Percentiles rank a stretch among this genome's conserved stretches.
Conservation (phyloP, 441 rosid species). For the Theobroma grandiflorum region DNA sequence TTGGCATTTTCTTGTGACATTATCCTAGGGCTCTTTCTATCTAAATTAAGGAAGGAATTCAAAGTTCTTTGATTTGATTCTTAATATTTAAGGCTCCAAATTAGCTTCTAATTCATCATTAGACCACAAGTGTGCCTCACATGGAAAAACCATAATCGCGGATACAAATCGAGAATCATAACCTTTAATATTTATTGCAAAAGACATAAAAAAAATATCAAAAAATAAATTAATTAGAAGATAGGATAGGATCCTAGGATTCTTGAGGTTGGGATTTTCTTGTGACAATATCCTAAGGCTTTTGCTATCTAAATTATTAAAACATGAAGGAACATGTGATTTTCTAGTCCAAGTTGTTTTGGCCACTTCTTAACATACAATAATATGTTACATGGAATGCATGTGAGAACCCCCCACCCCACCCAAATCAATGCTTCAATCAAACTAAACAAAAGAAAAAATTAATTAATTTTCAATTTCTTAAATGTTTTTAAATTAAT, state of each 20-base stretch:
- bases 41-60: constrained; percentile 7
- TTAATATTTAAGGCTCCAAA: not conserved
- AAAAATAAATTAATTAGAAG: not conserved
- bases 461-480: no score
- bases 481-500: not conserved
- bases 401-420: constrained; percentile 25
- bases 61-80: not conserved
- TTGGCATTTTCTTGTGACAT: constrained; percentile 29
- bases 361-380: constrained; percentile 13
- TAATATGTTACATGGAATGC: constrained; percentile 22
- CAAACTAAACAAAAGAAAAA: no score
- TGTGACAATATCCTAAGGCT: constrained; percentile 20
- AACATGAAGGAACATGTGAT: constrained; percentile 36
- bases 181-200: not conserved
- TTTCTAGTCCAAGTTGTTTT: constrained; percentile 19
- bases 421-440: not conserved
- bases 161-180: not conserved
- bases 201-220: not conserved
- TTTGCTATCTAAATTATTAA: constrained; percentile 3
- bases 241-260: not conserved
- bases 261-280: constrained; percentile 18
- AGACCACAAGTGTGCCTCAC: not conserved
- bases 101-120: not conserved
- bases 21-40: not conserved
- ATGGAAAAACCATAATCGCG: not conserved